Conservation (phyloP, 2,329 filamentous ascomycete species). For the Pseudopyrenochaeta lycopersici region DNA sequence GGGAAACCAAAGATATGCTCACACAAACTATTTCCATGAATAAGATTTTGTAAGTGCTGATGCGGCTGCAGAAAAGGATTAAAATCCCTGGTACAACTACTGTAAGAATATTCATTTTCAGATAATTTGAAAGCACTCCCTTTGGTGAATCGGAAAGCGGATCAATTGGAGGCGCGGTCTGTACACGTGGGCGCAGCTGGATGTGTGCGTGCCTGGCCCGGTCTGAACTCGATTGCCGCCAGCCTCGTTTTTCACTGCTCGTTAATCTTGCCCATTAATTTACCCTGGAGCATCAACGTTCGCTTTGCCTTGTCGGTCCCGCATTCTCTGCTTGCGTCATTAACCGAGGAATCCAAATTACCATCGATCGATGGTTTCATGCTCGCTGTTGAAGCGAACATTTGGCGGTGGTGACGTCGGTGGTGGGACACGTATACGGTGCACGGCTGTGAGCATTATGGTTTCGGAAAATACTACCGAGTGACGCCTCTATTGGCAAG, state of each 20-base stretch:
- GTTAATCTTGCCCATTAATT: not conserved
- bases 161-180: not conserved
- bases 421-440: not conserved
- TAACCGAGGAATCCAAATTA: not conserved
- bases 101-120: not conserved
- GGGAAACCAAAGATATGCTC: not conserved
- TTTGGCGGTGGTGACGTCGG: not conserved
- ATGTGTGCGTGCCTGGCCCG: not conserved
- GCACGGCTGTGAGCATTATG: not conserved
- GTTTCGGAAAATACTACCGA: not conserved
- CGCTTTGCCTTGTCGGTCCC: slow-evolving; percentile 1
- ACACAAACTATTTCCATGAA: not conserved
- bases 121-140: too few relatives aligned
- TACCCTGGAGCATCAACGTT: not conserved
- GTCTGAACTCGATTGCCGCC: not conserved
- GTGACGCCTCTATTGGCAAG: not conserved
- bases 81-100: not conserved
- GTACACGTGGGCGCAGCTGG: not conserved
- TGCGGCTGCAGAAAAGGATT: not conserved
- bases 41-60: not conserved
- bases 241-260: not conserved
- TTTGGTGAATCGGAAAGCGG: too few relatives aligned
- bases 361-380: not conserved
- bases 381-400: not conserved
- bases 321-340: not conserved